Evolutionary conservation across 495 filamentous ascomycete species (phyloP).

Genomic region (Tuber calosporum): DNA sequence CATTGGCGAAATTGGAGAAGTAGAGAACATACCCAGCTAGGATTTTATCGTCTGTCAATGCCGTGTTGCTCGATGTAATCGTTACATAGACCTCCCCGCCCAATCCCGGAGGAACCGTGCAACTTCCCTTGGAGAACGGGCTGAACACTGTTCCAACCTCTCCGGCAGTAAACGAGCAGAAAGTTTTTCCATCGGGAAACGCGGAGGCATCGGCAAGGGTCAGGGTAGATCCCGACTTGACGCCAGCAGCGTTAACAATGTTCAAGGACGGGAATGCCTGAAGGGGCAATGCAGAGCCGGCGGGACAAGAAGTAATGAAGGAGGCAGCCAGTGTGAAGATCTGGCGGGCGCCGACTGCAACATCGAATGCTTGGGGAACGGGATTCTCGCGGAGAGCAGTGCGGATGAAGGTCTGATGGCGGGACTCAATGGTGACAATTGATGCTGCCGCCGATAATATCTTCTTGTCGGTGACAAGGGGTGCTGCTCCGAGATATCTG

Average conservation of each 20-base stretch:
- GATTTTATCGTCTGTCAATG: slow-evolving; percentile 49
- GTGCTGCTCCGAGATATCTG: slow-evolving; percentile 55
- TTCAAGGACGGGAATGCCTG: slow-evolving; percentile 53
- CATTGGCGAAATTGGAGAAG: neutral
- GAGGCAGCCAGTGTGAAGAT: slow-evolving; percentile 59
- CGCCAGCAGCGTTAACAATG: slow-evolving; percentile 47
- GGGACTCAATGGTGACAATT: slow-evolving; percentile 56
- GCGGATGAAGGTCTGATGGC: slow-evolving; percentile 58
- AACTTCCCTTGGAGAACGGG: slow-evolving; percentile 47
- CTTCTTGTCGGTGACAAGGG: slow-evolving; percentile 49
- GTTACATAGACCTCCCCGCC: slow-evolving; percentile 53
- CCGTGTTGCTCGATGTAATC: slow-evolving; percentile 46
- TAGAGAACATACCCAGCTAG: slow-evolving; percentile 45
- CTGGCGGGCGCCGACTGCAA: slow-evolving; percentile 51
- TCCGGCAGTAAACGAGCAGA: slow-evolving; percentile 54
- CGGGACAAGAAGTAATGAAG: slow-evolving; percentile 57
- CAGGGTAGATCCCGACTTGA: slow-evolving; percentile 46
- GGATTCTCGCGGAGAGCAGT: slow-evolving; percentile 46
- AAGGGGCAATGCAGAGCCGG: slow-evolving; percentile 52
- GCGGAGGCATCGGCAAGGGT: slow-evolving; percentile 45
- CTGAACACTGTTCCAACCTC: slow-evolving; percentile 52
- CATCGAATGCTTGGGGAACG: slow-evolving; percentile 56
- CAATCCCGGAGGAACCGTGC: slow-evolving; percentile 48
- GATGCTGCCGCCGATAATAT: slow-evolving; percentile 54
- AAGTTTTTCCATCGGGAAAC: slow-evolving; percentile 34